Base-by-base conservation (phyloP, 176 grass and related monocot species). In the Carex kokanica region DNA sequence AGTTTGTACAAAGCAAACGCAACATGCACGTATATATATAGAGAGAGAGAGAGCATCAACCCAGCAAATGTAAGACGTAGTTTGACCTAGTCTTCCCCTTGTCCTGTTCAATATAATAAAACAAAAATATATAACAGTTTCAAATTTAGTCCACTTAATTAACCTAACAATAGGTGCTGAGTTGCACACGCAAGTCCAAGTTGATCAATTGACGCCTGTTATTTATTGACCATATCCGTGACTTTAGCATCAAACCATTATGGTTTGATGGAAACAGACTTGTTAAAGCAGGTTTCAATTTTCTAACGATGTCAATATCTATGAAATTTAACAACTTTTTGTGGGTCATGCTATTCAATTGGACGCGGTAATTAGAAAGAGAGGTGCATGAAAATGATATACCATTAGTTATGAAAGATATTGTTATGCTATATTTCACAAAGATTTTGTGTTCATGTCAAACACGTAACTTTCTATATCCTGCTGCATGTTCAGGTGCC, bases 111-210 rank as follows among this genome's bases (percentile, higher is more conserved):
- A n/a, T 14, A 73, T 49, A 49, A 72, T 12, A 13, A 73, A 43
- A 3, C 0, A 43, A 72, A 15, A 21, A 7, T 45, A 3, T 10
- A 40, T 5, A 67, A 16, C 16, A 49, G 18, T 51, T 45, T 73
- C 40, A 73, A 73, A 73, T 68, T 68, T 38, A 18, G 65, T 40
- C 16, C 11, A 27, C 3, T 15, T 32, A 65, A 16, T 68, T 68
- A 68, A 68, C 31, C 14, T 47, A 41, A 73, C 38, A 73, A 47
- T 24, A 52, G 70, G 41, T 49, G 41, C n/a, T 13, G 70, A 74
- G 70, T 25, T 24, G 41, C 70, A 51, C 70, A 74, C 70, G 70
- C 41, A 74, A 51, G 69, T 73, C n/a, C n/a, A 49, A 74, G 41
- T 24, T 51, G n/a, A 47, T 72, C 17, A 72, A 23, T 72, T 72